Evolutionary conservation across 805 yeast genomes (phyloP), one percentile per base, ranked within the genome.

Genomic region (Teunomyces funiuensis): DNA sequence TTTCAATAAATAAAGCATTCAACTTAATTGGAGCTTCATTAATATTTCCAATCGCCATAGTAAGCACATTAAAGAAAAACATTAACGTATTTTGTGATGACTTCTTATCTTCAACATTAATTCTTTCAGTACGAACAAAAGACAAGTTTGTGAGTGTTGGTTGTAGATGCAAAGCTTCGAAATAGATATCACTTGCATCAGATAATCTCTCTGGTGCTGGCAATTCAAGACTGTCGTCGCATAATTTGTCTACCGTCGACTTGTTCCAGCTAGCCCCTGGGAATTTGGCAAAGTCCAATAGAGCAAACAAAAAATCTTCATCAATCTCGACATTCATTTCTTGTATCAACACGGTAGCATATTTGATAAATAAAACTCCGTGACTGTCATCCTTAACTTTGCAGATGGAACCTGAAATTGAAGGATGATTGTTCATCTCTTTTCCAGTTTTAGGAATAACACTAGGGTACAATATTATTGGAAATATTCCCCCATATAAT

Each of bases 41-140:
- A 45, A 95, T 87, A 60, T 91, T 93, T 18, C 98, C 99, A 47
- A 93, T 79, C 0, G 99, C 96, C 97, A 91, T 90, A 0, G 97
- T 89, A 45, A 93, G 69, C 28, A 91, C 82, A 59, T 93, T 88
- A 50, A 88, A 72, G 47, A 88, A 80, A 60, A 86, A 85, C 76
- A 83, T 77, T 37, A 90, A 58, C 0, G 93, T 71, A 49, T 82
- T 83, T 34, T 80, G 82, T 2, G 85, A 68, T 2, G 76, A 60
- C 0, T 71, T 65, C 9, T 82, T 76, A 41, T 82, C 88, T 41
- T 80, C 85, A 4, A 77, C 81, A 55, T 81, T 79, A 23, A 84
- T 73, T 42, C 87, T 69, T 54, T 89, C 97, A 0, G 96, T 87
- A 47, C 98, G 78, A 19, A 88, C 88, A 70, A 95, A 93, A 3